These are phyloP conservation scores for Psophocarpus tetragonolobus DNA, from an alignment of 306 rosid genomes.

Conservation along the genomic window DNA sequence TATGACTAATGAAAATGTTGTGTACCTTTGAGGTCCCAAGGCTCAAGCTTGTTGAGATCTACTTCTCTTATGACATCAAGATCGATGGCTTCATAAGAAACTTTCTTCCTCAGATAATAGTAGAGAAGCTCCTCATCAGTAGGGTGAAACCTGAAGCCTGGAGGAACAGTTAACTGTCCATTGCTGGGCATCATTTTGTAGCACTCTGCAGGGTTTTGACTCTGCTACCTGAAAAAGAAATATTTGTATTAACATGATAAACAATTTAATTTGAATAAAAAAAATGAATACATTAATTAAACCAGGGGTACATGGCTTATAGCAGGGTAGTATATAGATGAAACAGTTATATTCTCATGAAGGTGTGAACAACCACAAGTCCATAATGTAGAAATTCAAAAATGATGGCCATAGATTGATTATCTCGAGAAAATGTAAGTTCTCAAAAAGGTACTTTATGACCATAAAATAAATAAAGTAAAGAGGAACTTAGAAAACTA, in stretches of 20 bases:
- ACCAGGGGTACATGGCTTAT: background rate
- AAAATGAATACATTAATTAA: background rate
- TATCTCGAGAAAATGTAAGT: slow-evolving; percentile 34
- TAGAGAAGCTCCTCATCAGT: slow-evolving; percentile 98
- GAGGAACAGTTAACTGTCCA: slow-evolving; percentile 88
- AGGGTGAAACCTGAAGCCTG: slow-evolving; percentile 94
- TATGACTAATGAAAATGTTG: background rate
- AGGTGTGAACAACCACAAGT: slow-evolving; percentile 26
- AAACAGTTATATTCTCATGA: slow-evolving; percentile 15
- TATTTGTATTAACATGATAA: background rate
- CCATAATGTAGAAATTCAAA: slow-evolving; percentile 35
- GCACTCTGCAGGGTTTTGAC: background rate
- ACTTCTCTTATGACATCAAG: slow-evolving; percentile 93
- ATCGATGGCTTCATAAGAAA: slow-evolving; percentile 90
- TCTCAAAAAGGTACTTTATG: slow-evolving; percentile 13
- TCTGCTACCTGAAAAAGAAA: slow-evolving; percentile 2
- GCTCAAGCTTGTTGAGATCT: slow-evolving; percentile 94
- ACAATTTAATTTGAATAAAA: background rate
- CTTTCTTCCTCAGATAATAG: slow-evolving; percentile 93
- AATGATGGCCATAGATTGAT: slow-evolving; percentile 27
- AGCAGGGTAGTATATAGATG: background rate
- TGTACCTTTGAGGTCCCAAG: slow-evolving; percentile 98
- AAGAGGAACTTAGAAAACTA: background rate
- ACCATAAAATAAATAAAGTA: background rate
- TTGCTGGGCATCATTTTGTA: slow-evolving; percentile 65